Evolutionary conservation across 2,329 filamentous ascomycete genomes (phyloP).

Genomic region (Pyrenophora tritici-repentis): DNA sequence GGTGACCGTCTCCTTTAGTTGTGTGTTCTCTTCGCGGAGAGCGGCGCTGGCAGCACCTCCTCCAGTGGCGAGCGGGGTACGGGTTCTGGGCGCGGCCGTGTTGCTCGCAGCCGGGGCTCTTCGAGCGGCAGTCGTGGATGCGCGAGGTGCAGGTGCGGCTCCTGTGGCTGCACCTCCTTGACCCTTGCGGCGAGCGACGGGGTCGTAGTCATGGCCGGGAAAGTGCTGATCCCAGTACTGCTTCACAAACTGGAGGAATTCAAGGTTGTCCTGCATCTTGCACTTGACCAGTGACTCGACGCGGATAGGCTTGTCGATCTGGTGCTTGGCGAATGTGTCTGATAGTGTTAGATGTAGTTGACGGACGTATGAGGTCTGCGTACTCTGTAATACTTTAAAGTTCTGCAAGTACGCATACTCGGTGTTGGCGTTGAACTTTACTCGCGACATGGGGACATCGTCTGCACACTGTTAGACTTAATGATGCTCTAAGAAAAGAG

Average conservation of each 20-base stretch:
- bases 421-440: slow-evolving; percentile 97
- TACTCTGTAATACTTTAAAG: slow-evolving; percentile 97
- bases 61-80: slow-evolving; percentile 48
- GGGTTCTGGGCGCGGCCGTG: slow-evolving; percentile 48
- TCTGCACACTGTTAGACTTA: slow-evolving; percentile 49
- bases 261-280: slow-evolving; percentile 99
- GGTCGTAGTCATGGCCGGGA: slow-evolving; percentile 96
- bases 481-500: background rate
- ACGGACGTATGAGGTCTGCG: slow-evolving; percentile 36
- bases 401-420: slow-evolving; percentile 99
- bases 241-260: slow-evolving; percentile 98
- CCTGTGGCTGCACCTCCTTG: slow-evolving; percentile 62
- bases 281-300: slow-evolving; percentile 92
- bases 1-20: slow-evolving; percentile 91
- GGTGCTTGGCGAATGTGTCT: slow-evolving; percentile 85
- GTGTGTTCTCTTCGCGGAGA: slow-evolving; percentile 81
- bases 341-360: slow-evolving; percentile 11
- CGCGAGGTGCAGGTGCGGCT: slow-evolving; percentile 54
- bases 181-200: slow-evolving; percentile 81
- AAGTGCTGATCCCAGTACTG: slow-evolving; percentile 98
- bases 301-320: slow-evolving; percentile 86
- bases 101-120: slow-evolving; percentile 50
- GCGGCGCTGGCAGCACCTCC: slow-evolving; percentile 68
- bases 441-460: slow-evolving; percentile 91
- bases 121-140: slow-evolving; percentile 53